phyloP scores from a whole-genome alignment of 1,284 basidiomycete species.

The Amylostereum areolatum region DNA sequence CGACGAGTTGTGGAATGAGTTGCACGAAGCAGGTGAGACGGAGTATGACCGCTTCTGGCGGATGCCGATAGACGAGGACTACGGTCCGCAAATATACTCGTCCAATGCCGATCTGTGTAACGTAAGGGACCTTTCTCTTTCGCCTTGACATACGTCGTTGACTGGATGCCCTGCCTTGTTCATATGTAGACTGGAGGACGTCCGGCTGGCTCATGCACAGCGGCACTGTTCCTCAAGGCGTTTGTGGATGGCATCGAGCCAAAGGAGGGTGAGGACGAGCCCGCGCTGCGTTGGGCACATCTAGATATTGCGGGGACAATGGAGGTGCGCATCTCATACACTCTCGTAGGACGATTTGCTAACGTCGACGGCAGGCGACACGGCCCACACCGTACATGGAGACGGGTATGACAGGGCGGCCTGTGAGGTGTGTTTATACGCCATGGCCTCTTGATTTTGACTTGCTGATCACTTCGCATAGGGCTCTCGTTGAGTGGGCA shows the following conservation, averaged over 20 bases:
- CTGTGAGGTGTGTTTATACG: conserved; percentile 51
- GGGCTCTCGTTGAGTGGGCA: conserved; percentile 24
- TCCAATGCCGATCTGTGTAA: conserved; percentile 85
- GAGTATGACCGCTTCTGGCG: conserved; percentile 84
- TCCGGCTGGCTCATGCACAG: conserved; percentile 74
- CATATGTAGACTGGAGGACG: conserved; percentile 57
- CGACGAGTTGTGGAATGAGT: conserved; percentile 68
- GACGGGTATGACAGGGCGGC: conserved; percentile 77
- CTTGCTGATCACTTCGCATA: conserved; percentile 6
- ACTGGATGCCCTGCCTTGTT: not conserved
- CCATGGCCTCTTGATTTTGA: not conserved
- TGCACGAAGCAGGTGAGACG: conserved; percentile 63
- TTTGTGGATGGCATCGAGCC: conserved; percentile 73
- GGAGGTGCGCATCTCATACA: conserved; percentile 38
- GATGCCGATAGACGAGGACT: conserved; percentile 81
- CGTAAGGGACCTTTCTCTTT: conserved; percentile 32
- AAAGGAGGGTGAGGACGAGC: conserved; percentile 37
- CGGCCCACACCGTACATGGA: conserved; percentile 59
- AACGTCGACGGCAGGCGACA: conserved; percentile 33
- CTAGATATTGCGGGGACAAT: conserved; percentile 83
- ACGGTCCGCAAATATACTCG: conserved; percentile 67
- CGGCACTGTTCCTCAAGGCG: conserved; percentile 82
- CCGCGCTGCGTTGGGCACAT: conserved; percentile 70
- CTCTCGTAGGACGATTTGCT: not conserved
- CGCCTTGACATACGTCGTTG: not conserved